phyloP scores from a whole-genome alignment of 805 yeast genomes.

The Lipomyces mesembrius region DNA sequence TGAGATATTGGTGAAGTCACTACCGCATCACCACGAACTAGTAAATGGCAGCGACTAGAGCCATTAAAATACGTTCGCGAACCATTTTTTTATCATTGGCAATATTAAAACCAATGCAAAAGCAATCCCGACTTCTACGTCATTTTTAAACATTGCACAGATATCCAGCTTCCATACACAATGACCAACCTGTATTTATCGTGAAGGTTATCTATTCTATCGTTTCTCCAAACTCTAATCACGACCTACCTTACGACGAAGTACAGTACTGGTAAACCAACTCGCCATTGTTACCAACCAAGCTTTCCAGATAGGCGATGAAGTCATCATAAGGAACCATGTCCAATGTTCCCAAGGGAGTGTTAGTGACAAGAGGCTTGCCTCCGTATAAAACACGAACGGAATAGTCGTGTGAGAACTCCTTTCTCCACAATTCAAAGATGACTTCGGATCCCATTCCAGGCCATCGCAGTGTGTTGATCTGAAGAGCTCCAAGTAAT shows the following conservation, averaged over 20 bases:
- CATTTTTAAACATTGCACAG: no score
- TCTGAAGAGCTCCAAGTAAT: conserved; percentile 47
- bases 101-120: no score
- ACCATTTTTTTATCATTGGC: no score
- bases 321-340: conserved; percentile 24
- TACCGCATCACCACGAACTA: no score
- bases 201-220: not conserved
- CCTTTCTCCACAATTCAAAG: conserved; percentile 48
- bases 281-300: conserved; percentile 23
- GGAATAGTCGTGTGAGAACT: conserved; percentile 39
- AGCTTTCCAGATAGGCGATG: conserved; percentile 17
- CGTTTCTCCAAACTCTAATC: not conserved
- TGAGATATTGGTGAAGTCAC: not conserved
- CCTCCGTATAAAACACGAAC: conserved; percentile 50
- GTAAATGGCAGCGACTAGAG: no score
- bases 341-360: conserved; percentile 25
- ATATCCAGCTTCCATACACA: not conserved
- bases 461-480: conserved; percentile 51
- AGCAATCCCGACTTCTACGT: not conserved
- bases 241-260: not conserved
- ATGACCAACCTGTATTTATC: not conserved
- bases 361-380: conserved; percentile 22
- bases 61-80: not conserved
- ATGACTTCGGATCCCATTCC: conserved; percentile 55
- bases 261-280: conserved; percentile 17